Percentiles rank a stretch among this genome's conserved stretches.
Evolutionary conservation across 768 basidiomycete genomes (phyloP).

Genomic region (Termitomyces sp.): DNA sequence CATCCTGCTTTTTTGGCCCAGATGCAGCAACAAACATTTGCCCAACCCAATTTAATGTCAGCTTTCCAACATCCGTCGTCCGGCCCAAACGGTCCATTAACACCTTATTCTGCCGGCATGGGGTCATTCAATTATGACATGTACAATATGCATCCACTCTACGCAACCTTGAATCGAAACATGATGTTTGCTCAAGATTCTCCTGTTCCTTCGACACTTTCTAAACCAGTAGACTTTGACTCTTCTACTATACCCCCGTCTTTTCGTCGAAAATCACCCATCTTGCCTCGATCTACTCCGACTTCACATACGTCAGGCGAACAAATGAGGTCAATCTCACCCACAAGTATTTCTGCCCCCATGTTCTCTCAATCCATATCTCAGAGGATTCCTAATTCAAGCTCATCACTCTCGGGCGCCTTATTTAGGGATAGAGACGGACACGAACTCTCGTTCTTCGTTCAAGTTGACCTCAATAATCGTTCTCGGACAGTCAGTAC

Average conservation of each 20-base stretch:
- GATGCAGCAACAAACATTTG: constrained; percentile 2
- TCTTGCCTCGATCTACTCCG: constrained; percentile 6
- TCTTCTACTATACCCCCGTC: constrained; percentile 13
- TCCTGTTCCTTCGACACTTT: not conserved
- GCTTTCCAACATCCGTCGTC: not conserved
- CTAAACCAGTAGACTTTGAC: not conserved
- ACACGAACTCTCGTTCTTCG: constrained; percentile 48
- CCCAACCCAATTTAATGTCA: not conserved
- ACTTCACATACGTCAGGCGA: constrained; percentile 1
- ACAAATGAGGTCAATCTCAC: constrained; percentile 7
- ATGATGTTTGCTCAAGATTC: constrained; percentile 1
- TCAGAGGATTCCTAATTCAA: not conserved
- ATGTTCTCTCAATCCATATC: constrained; percentile 1
- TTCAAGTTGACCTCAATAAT: constrained; percentile 61
- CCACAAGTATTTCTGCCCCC: constrained; percentile 2
- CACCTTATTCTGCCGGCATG: not conserved
- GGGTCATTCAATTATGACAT: not conserved
- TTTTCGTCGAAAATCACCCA: constrained; percentile 11
- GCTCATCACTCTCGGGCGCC: constrained; percentile 16
- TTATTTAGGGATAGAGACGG: constrained; percentile 43
- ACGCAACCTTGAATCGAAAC: not conserved
- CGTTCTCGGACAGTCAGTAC: constrained; percentile 41
- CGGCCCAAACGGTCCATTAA: not conserved
- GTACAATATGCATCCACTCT: not conserved
- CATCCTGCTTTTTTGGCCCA: constrained; percentile 1